Evolutionary conservation across 306 rosid species (phyloP).

Genomic region (Hippophae gyantsensis): DNA sequence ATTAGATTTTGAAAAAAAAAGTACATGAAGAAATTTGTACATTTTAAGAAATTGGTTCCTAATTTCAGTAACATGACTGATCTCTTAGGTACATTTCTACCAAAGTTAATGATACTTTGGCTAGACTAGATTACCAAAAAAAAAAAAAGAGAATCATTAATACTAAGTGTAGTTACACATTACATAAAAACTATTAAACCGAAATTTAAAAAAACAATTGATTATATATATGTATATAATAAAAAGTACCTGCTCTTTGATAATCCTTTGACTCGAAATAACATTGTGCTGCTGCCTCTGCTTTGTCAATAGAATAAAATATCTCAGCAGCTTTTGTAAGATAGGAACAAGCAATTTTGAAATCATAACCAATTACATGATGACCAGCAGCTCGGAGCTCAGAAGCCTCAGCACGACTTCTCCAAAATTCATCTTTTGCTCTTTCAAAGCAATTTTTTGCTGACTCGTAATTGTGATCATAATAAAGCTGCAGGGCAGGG

Average conservation of each 20-base stretch:
- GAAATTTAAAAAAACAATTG: background rate
- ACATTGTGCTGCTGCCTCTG: constrained; percentile 43
- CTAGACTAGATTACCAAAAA: background rate
- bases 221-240: background rate
- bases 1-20: too few relatives aligned
- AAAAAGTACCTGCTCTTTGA: constrained; percentile 36
- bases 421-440: constrained; percentile 37
- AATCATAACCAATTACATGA: constrained; percentile 18
- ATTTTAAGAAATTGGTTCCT: too few relatives aligned
- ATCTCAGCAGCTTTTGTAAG: constrained; percentile 48
- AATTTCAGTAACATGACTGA: too few relatives aligned
- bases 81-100: background rate
- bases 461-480: constrained; percentile 30
- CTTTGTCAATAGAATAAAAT: constrained; percentile 34
- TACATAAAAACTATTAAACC: background rate
- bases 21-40: too few relatives aligned
- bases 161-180: background rate
- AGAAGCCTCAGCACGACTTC: constrained; percentile 37
- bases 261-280: constrained; percentile 40
- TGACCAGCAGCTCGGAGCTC: constrained; percentile 37
- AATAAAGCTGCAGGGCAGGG: constrained; percentile 36
- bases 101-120: background rate
- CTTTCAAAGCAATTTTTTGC: constrained; percentile 50
- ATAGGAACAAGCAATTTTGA: constrained; percentile 18
- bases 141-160: too few relatives aligned